Evolutionary conservation across 2,329 filamentous ascomycete genomes (phyloP).

Genomic region (Aspergillus sp.): DNA sequence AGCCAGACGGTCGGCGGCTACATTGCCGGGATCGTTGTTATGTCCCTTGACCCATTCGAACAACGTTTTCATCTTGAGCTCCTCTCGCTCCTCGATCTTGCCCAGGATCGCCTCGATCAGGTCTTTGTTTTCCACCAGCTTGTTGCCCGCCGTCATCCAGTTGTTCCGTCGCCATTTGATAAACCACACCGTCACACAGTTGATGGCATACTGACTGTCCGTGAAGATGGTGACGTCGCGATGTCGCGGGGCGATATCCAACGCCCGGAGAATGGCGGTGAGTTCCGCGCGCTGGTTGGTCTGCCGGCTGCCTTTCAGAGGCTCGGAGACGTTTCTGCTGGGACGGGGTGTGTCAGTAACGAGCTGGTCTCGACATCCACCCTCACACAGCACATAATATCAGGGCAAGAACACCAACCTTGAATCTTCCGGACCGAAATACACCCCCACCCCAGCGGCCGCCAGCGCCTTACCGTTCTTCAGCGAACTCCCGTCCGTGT

Average conservation of each 20-base stretch:
- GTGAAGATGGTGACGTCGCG: constrained; percentile 74
- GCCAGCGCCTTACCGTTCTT: constrained; percentile 57
- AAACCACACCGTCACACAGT: constrained; percentile 85
- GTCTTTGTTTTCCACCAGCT: constrained; percentile 82
- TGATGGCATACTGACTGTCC: constrained; percentile 90
- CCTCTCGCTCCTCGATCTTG: constrained; percentile 68
- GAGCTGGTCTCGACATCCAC: not conserved
- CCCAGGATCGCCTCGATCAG: constrained; percentile 70
- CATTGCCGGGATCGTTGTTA: constrained; percentile 68
- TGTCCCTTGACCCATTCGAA: constrained; percentile 95
- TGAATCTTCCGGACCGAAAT: constrained; percentile 59
- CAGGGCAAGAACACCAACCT: constrained; percentile 42
- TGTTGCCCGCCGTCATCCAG: constrained; percentile 72
- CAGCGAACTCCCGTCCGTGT: constrained; percentile 63
- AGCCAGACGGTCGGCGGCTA: constrained; percentile 75
- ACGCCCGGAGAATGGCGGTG: constrained; percentile 78
- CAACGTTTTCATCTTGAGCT: constrained; percentile 59
- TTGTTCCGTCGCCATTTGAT: constrained; percentile 70
- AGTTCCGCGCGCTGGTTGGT: constrained; percentile 98
- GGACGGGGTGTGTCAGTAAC: constrained; percentile 23
- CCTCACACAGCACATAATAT: no score
- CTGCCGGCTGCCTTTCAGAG: constrained; percentile 69
- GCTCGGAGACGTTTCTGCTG: constrained; percentile 70
- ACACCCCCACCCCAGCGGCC: constrained; percentile 62
- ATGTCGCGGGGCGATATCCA: constrained; percentile 69